Base-by-base conservation (phyloP, 495 filamentous ascomycete genomes). In the Daldinia bambusicola region DNA sequence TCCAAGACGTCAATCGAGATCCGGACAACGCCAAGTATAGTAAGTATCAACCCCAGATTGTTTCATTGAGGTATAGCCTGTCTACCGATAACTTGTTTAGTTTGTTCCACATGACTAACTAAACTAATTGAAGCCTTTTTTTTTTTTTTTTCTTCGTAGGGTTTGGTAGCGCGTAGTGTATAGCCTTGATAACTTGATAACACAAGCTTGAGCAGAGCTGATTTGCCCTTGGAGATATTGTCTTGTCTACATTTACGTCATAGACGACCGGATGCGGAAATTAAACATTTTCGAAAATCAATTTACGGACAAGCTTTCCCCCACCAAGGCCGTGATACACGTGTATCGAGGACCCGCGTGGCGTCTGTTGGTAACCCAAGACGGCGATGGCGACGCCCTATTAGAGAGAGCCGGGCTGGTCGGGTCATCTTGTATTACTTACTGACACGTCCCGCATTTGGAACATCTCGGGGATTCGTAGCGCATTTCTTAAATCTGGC, bases 191-290 rank as follows among this genome's bases (percentile, higher is more conserved):
- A 51, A 37, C 57, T 38, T 69, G 52, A 26, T 26, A 26, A 26
- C 26, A 26, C 26, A 26, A 26, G 26, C 26, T 26, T 26, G 26
- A 26, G 26, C 45, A 16, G 60, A 55, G 38, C 31, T 61, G 18
- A 41, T 26, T 10, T 18, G 18, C 14, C 43, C 38, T 30, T 52
- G 32, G 69, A 30, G 50, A 32, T 53, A 9, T 32, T 67, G 18
- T 59, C n/a, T 43, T 13, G 30, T 59, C 34, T 48, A n/a, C 8
- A 45, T 67, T 61, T 67, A 72, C 70, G 70, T 72, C 70, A 72
- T 72, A 61, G 70, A 68, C 38, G n/a, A 31, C 70, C 64, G 70
- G 38, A 72, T 68, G 61, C 64, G 64, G 70, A 68, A 72, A 72
- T 65, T 59, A 55, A 38, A 53, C 30, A 31, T 41, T 37, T 52